Evolutionary conservation across 148 eudicot species (phyloP), one percentile per base, ranked within the genome.

Genomic region (Chenopodium formosanum): DNA sequence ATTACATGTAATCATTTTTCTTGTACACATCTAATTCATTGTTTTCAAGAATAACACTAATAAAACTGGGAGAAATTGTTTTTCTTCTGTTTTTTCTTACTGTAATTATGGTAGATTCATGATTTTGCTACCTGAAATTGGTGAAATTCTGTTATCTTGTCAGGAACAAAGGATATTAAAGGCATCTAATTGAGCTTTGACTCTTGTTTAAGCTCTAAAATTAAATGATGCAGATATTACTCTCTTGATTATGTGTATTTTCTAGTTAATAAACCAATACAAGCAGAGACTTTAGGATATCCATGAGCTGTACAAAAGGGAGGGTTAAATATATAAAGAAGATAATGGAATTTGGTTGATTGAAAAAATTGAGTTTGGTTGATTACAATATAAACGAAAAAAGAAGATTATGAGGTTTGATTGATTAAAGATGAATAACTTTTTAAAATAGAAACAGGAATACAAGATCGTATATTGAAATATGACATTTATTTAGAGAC

Each of bases 21-120:
- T 80, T 84, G 86, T 84, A 84, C 86, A 84, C 60, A 72, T 64
- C 62, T 63, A 78, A 77, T 84, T 80, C 80, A 48, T 77, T 81
- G 58, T 65, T 56, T 73, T 40, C 25, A 67, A 40, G 16, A 85
- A 78, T 66, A 85, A 80, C 50, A 83, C 73, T 67, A 71, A 69
- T 34, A 80, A 46, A 84, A 70, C 32, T 79, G 34, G 71, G 48
- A 70, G 67, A 19, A 70, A 4, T 19, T 7, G 0, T 0, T 25
- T 81, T 58, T 74, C 40, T 23, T 37, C 31, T 82, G 20, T 14
- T 1, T 78, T 25, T 46, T 12, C 32, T 17, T n/a, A 47, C 14
- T 74, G 77, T 56, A 58, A 58, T 52, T 23, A 19, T 75, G 37
- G 9, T 23, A 34, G 2, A 50, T 50, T 56, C 5, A 56, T 22